These are phyloP conservation scores for Malus hybrid DNA, from an alignment of 331 rosid species.

Conservation along the genomic window DNA sequence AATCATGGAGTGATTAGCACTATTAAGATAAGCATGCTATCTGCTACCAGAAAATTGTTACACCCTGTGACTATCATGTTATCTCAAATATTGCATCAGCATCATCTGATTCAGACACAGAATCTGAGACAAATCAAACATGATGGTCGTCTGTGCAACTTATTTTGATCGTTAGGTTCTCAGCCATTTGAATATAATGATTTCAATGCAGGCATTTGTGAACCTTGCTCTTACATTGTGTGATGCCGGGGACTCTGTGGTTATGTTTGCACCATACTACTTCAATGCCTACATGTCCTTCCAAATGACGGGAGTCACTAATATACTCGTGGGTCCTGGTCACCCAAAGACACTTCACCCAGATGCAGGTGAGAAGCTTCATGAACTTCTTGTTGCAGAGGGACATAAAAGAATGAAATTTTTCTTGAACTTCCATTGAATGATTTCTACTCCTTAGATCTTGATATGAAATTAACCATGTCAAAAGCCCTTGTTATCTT, in stretches of 20 bases:
- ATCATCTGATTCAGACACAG: neutral
- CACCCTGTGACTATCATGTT: neutral
- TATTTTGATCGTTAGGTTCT: neutral
- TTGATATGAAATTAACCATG: conserved; percentile 4
- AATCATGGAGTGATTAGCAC: neutral
- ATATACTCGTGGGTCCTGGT: conserved; percentile 80
- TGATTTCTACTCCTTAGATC: neutral
- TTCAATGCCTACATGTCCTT: conserved; percentile 96
- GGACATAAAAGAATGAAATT: neutral
- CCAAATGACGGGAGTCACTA: conserved; percentile 94
- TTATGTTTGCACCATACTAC: conserved; percentile 97
- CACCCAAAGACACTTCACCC: conserved; percentile 73
- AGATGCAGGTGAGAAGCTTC: conserved; percentile 62
- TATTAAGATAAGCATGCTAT: neutral
- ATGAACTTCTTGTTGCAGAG: neutral
- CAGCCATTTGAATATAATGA: neutral
- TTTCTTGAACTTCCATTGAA: neutral
- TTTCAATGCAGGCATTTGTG: conserved; percentile 84
- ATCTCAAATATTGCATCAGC: neutral
- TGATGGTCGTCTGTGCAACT: neutral
- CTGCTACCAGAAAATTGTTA: neutral
- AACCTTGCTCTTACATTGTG: conserved; percentile 91
- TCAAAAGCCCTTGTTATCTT: conserved; percentile 1
- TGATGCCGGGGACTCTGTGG: conserved; percentile 90
- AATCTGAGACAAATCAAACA: neutral